Evolutionary conservation across 2,329 filamentous ascomycete species (phyloP).

Genomic region (Fusarium sp.): DNA sequence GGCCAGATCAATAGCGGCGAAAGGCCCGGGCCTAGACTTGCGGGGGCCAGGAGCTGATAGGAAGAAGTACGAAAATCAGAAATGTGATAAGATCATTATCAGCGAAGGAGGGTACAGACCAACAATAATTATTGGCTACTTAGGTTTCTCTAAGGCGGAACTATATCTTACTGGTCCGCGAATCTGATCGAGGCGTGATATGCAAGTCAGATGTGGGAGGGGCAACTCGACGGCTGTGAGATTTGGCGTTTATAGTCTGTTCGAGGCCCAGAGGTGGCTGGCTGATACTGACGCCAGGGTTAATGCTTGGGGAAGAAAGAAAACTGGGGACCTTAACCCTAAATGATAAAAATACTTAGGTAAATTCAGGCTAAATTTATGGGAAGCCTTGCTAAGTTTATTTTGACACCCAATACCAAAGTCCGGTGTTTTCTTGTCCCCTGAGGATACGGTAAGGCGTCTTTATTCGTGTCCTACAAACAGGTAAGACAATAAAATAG

Average conservation of each 20-base stretch:
- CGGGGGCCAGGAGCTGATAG: background rate
- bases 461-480: background rate
- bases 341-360: no score
- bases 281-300: background rate
- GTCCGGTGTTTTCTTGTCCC: no score
- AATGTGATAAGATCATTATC: background rate
- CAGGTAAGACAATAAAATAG: background rate
- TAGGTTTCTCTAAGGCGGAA: rapidly evolving
- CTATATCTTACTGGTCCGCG: background rate
- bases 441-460: no score
- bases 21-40: background rate
- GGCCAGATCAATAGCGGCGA: background rate
- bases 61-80: background rate
- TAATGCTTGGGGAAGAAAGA: background rate
- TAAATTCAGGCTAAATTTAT: no score
- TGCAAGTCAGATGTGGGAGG: background rate
- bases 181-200: background rate
- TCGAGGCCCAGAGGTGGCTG: background rate
- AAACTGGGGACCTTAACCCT: no score
- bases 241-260: background rate
- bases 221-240: background rate
- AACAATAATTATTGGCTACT: background rate
- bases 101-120: background rate
- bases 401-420: no score
- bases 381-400: no score